phyloP scores from a whole-genome alignment of 352 stramenopile species.

The Phytopythium chamaehyphon region DNA sequence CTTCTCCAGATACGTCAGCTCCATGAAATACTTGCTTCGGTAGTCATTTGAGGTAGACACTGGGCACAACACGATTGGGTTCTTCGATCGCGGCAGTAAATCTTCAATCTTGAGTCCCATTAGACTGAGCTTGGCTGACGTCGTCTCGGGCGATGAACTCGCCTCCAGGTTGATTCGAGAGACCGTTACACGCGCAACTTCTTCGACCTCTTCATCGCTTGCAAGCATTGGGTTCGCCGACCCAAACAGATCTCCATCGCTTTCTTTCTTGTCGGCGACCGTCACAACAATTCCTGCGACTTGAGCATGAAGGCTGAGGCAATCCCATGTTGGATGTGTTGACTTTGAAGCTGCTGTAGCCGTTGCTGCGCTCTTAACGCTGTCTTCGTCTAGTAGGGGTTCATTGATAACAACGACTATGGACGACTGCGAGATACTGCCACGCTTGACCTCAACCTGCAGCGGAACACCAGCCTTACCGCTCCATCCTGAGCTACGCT shows the following conservation, averaged over 20 bases:
- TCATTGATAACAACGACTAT: conserved; percentile 69
- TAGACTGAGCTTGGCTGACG: conserved; percentile 58
- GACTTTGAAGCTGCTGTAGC: conserved; percentile 14
- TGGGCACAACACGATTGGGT: conserved; percentile 61
- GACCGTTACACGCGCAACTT: conserved; percentile 64
- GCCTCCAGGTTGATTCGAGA: conserved; percentile 58
- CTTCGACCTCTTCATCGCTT: conserved; percentile 20
- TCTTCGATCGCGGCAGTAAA: conserved; percentile 54
- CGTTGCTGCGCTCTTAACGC: conserved; percentile 1
- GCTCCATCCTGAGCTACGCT: conserved; percentile 21
- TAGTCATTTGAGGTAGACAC: conserved; percentile 22
- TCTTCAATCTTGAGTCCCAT: conserved; percentile 76
- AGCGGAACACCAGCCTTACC: conserved; percentile 19
- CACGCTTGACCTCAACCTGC: conserved; percentile 63
- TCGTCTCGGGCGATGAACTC: conserved; percentile 32
- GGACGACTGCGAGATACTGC: conserved; percentile 67
- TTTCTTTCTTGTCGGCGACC: conserved; percentile 54
- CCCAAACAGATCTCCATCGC: conserved; percentile 1
- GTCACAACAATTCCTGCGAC: conserved; percentile 68
- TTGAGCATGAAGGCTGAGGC: conserved; percentile 62
- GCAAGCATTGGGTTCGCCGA: background rate
- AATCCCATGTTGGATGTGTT: conserved; percentile 45
- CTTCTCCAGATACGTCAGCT: conserved; percentile 65
- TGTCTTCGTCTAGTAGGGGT: conserved; percentile 7
- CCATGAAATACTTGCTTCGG: conserved; percentile 55